Base-by-base conservation (phyloP, 345 rosid species). In the Hirschfeldia incana region DNA sequence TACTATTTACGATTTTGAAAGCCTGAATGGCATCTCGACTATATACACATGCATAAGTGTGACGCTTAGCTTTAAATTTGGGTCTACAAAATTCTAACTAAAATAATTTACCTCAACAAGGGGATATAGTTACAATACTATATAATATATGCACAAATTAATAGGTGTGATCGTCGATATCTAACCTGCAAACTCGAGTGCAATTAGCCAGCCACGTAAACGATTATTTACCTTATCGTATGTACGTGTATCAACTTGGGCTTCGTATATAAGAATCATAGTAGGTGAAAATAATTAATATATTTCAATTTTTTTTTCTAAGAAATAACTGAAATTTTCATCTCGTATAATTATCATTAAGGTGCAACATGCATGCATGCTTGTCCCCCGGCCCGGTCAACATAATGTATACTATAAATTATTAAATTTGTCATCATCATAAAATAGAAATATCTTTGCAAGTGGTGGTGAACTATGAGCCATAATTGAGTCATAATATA, bases 311-410 rank as follows among this genome's bases (percentile, higher is more conserved):
- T 1, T 58, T 58, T 68, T 66, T 66, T 13, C 29, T 11, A 15
- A 16, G 32, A 42, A 76, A 13, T 60, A 29, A 60, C 21, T 17
- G 6, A 7, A 49, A 59, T 42, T 29, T 34, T 60, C 68, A 21
- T 32, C 21, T 32, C 42, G 63, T 46, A 58, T 34, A 33, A 64
- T 32, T 8, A 8, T n/a, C 62, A 26, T 5, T 76, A 60, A n/a
- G 53, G 29, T 76, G 64, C 65, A 60, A 70, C 61, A 70, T 64
- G 71, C 71, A 70, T 77, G 57, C 75, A 71, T 70, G 71, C 26
- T 15, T 51, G 28, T 34, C 42, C 65, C 46, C 44, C 42, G 36
- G 17, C 46, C 44, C 42, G 36, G 17, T 32, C 11, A 53, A 51
- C 21, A 26, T 27, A 65, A 29, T 64, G 6, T 34, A 70, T 62